Percentiles rank a stretch among this genome's conserved stretches.
Conservation (phyloP, 495 filamentous ascomycete genomes). For the Peziza echinospora region DNA sequence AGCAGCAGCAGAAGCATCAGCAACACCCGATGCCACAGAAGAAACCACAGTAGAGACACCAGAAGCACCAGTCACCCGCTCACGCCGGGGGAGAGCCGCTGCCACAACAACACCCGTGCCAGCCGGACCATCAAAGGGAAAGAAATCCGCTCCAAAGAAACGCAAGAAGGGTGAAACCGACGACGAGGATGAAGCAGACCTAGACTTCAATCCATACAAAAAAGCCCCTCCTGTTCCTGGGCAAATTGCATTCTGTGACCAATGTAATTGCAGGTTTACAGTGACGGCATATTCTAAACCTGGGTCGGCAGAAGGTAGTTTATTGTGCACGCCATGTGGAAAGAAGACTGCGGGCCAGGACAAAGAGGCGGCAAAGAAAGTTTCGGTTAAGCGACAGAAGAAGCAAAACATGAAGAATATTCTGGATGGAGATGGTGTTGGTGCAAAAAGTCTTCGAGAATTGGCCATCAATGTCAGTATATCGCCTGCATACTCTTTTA, state of each 20-base stretch:
- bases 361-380: constrained; percentile 37
- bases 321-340: constrained; percentile 73
- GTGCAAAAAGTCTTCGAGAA: constrained; percentile 13
- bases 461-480: constrained; percentile 16
- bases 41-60: constrained; percentile 1
- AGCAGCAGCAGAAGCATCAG: constrained; percentile 6
- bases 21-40: constrained; percentile 4
- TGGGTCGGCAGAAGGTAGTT: constrained; percentile 50
- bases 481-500: no score
- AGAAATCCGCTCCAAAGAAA: constrained; percentile 18
- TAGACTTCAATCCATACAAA: constrained; percentile 28
- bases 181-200: constrained; percentile 27
- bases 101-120: constrained; percentile 19
- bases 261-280: constrained; percentile 73
- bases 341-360: constrained; percentile 48
- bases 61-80: no score
- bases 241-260: constrained; percentile 72
- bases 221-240: constrained; percentile 49
- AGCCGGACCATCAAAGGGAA: constrained; percentile 8
- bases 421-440: constrained; percentile 8
- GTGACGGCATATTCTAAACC: constrained; percentile 76
- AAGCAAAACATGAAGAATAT: constrained; percentile 4
- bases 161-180: constrained; percentile 22
- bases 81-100: no score
- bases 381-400: constrained; percentile 11